A percentile compares a stretch with the other conserved stretches of the same genome.
These are phyloP conservation scores for Kuraishia hungarica DNA, from an alignment of 805 yeast species.

Conservation along the genomic window DNA sequence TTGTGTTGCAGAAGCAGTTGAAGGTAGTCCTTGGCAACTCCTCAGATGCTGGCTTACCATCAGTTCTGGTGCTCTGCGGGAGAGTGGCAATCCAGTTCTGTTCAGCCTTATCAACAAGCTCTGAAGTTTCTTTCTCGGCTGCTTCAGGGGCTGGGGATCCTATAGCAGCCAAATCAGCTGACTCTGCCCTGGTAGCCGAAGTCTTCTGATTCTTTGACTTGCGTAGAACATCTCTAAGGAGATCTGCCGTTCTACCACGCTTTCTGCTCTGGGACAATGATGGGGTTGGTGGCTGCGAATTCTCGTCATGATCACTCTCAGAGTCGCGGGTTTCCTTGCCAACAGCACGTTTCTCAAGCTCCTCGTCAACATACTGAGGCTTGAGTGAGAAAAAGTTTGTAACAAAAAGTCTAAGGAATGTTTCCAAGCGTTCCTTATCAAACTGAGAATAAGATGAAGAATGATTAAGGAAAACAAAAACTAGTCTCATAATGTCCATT, in stretches of 20 bases:
- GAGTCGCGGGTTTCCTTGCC: slow-evolving; percentile 11
- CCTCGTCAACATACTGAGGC: slow-evolving; percentile 35
- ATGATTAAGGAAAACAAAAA: slow-evolving; percentile 57
- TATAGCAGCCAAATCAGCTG: slow-evolving; percentile 5
- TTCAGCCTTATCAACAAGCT: slow-evolving; percentile 23
- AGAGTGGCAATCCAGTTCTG: slow-evolving; percentile 26
- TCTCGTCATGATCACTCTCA: slow-evolving; percentile 5
- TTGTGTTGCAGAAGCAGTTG: slow-evolving; percentile 82
- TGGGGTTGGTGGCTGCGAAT: slow-evolving; percentile 4
- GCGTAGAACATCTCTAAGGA: slow-evolving; percentile 50
- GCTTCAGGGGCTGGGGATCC: slow-evolving; percentile 11
- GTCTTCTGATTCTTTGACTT: slow-evolving; percentile 34
- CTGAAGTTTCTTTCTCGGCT: slow-evolving; percentile 14
- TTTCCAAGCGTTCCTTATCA: slow-evolving; percentile 72
- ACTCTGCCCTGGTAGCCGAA: slow-evolving; percentile 4
- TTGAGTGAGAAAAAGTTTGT: slow-evolving; percentile 64
- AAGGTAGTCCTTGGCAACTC: slow-evolving; percentile 39
- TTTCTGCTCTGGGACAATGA: slow-evolving; percentile 26
- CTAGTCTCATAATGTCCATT: slow-evolving; percentile 62
- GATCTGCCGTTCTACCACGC: slow-evolving; percentile 44
- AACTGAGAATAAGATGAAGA: slow-evolving; percentile 68
- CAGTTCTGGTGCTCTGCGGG: slow-evolving; percentile 13
- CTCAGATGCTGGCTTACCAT: slow-evolving; percentile 4
- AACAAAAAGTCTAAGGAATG: slow-evolving; percentile 62
- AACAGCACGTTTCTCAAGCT: slow-evolving; percentile 24